Percentiles rank a stretch among this genome's conserved stretches.
Evolutionary conservation across 2,329 filamentous ascomycete species (phyloP).

Genomic region (Thermoascus crustaceus): DNA sequence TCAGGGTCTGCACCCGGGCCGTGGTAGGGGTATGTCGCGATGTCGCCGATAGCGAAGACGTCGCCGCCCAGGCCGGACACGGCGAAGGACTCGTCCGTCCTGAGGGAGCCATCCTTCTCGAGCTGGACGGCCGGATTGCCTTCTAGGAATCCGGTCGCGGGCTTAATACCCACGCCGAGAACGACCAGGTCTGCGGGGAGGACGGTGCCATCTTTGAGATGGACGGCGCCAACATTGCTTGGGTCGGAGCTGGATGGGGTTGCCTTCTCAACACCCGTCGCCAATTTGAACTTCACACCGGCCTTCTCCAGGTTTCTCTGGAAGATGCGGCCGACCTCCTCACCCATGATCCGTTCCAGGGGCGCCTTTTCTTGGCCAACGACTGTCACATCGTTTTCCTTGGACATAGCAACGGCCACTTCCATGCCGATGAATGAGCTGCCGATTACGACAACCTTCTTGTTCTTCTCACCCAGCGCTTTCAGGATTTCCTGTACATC

Average conservation of each 20-base stretch:
- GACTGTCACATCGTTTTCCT: slow-evolving; percentile 75
- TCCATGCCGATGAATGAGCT: slow-evolving; percentile 98
- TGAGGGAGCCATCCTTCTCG: slow-evolving; percentile 76
- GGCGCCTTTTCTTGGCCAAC: slow-evolving; percentile 83
- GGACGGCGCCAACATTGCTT: slow-evolving; percentile 68
- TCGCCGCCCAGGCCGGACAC: slow-evolving; percentile 63
- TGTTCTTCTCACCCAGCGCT: slow-evolving; percentile 70
- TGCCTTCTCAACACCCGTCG: slow-evolving; percentile 73
- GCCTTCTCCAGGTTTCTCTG: slow-evolving; percentile 72
- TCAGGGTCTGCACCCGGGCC: slow-evolving; percentile 66
- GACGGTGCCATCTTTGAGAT: slow-evolving; percentile 75
- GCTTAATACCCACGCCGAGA: slow-evolving; percentile 79
- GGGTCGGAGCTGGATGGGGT: slow-evolving; percentile 59
- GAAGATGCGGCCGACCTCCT: slow-evolving; percentile 71
- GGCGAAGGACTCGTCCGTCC: slow-evolving; percentile 69
- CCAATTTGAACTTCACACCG: slow-evolving; percentile 81
- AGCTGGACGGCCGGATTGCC: slow-evolving; percentile 62
- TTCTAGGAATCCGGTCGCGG: slow-evolving; percentile 74
- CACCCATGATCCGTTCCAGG: slow-evolving; percentile 77
- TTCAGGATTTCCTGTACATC: slow-evolving; percentile 69
- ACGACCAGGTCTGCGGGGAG: slow-evolving; percentile 85
- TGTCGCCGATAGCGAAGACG: slow-evolving; percentile 90
- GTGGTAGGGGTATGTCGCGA: slow-evolving; percentile 88
- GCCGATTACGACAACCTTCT: slow-evolving; percentile 88
- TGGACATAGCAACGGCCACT: slow-evolving; percentile 72